These are phyloP conservation scores for Pinguiococcus pyrenoidosus DNA, from an alignment of 108 stramenopile genomes.

Conservation along the genomic window DNA sequence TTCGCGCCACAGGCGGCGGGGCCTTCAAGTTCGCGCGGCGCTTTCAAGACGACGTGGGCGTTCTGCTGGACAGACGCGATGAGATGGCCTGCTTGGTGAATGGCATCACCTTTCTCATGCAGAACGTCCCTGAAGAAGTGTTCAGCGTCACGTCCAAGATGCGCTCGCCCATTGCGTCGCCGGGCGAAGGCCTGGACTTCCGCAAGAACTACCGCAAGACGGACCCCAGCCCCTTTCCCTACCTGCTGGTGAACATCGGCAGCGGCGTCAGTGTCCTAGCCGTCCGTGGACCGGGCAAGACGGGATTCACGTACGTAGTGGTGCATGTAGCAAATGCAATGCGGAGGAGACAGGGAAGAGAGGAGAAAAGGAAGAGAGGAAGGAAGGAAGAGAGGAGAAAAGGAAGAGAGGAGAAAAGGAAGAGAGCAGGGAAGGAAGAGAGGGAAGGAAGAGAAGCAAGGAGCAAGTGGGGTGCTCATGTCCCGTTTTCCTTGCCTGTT, in stretches of 20 bases:
- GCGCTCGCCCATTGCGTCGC: neutral
- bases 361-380: too few species aligned
- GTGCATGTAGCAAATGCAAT: too few species aligned
- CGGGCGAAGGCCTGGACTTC: neutral
- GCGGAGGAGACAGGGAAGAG: too few species aligned
- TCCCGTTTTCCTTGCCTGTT: too few species aligned
- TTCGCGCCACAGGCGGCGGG: too few species aligned
- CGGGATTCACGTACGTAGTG: neutral
- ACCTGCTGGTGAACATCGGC: neutral
- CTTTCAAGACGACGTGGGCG: neutral
- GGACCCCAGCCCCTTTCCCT: neutral
- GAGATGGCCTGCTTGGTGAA: conserved; percentile 1
- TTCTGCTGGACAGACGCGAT: neutral
- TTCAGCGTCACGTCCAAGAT: neutral
- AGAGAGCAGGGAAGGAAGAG: too few species aligned
- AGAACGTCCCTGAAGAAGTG: neutral
- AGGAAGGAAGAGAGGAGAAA: too few species aligned
- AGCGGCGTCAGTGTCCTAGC: neutral
- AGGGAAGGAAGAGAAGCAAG: too few species aligned
- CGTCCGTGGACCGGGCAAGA: neutral
- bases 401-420: too few species aligned
- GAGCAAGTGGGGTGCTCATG: too few species aligned
- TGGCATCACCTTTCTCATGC: neutral
- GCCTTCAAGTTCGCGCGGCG: too few species aligned
- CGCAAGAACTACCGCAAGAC: neutral